Percentiles rank a stretch among this genome's conserved stretches.
Conservation (phyloP, 768 basidiomycete species). For the Suillus plorans region DNA sequence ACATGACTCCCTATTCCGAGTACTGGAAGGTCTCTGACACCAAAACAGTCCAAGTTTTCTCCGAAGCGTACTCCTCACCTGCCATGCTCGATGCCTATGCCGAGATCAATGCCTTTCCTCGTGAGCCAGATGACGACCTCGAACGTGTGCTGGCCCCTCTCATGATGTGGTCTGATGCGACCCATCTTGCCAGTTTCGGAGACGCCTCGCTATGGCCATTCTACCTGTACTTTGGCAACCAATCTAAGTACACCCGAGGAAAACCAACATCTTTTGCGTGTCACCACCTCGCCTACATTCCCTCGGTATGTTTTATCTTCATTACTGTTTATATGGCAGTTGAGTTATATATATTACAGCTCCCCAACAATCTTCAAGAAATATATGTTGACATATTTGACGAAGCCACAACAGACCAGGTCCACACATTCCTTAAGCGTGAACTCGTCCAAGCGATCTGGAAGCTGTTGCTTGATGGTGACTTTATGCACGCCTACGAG, state of each 20-base stretch:
- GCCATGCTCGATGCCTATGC: neutral
- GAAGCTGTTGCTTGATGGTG: too few relatives aligned
- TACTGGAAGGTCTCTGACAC: conserved; percentile 19
- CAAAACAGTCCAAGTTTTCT: conserved; percentile 5
- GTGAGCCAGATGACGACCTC: conserved; percentile 9
- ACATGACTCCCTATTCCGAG: conserved; percentile 24
- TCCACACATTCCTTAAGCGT: too few relatives aligned
- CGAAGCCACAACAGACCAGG: too few relatives aligned
- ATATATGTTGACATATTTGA: neutral
- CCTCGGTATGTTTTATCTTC: neutral
- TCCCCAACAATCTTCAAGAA: neutral
- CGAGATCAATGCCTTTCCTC: conserved; percentile 9
- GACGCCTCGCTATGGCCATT: conserved; percentile 17
- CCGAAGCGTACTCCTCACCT: conserved; percentile 3
- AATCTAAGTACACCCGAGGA: too few relatives aligned
- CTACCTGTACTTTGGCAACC: conserved; percentile 15
- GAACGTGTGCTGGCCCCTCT: conserved; percentile 17
- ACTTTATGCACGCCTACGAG: too few relatives aligned
- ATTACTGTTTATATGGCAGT: too few relatives aligned
- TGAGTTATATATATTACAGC: too few relatives aligned
- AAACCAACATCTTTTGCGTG: too few relatives aligned
- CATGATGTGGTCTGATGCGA: conserved; percentile 26
- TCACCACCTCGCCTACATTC: too few relatives aligned
- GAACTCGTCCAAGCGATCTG: too few relatives aligned
- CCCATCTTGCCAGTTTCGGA: conserved; percentile 22